Percentiles rank a stretch among this genome's conserved stretches.
These are phyloP conservation scores for Ilyonectria sp. DNA, from an alignment of 2,329 filamentous ascomycete genomes.

Conservation along the genomic window DNA sequence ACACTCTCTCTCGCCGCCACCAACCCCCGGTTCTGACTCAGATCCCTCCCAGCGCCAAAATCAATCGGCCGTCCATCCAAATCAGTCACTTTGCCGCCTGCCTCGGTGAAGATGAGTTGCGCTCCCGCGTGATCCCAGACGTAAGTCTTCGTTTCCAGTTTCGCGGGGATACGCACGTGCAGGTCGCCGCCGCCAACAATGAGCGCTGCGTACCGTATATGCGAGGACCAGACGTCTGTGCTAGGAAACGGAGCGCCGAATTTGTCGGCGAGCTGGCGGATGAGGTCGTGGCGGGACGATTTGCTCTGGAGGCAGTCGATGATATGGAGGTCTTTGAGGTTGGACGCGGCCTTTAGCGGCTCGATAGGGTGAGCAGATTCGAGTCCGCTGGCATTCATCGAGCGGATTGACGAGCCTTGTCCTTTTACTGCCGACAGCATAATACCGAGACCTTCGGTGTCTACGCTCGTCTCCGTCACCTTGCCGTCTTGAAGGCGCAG, in stretches of 20 bases:
- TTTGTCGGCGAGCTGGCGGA: conserved; percentile 47
- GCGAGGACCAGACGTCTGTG: conserved; percentile 58
- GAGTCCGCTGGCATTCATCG: conserved; percentile 42
- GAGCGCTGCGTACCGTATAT: conserved; percentile 57
- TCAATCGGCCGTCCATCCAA: conserved; percentile 55
- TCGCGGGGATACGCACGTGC: conserved; percentile 51
- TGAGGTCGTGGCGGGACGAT: conserved; percentile 52
- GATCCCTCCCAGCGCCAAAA: conserved; percentile 54
- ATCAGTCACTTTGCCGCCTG: conserved; percentile 69
- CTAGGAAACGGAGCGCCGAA: conserved; percentile 54
- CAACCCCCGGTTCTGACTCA: conserved; percentile 54
- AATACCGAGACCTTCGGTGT: conserved; percentile 52
- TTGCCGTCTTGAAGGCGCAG: conserved; percentile 58
- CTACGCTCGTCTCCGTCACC: conserved; percentile 52
- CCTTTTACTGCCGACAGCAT: conserved; percentile 54
- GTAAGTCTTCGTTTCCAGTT: conserved; percentile 43
- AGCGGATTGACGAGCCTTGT: conserved; percentile 50
- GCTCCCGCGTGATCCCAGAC: conserved; percentile 72
- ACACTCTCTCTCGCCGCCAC: conserved; percentile 61
- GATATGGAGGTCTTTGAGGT: conserved; percentile 48
- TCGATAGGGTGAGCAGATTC: conserved; percentile 39
- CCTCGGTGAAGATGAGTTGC: conserved; percentile 70
- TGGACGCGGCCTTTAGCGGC: conserved; percentile 37
- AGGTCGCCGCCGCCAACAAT: conserved; percentile 56
- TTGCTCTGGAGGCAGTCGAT: conserved; percentile 53